Base-by-base conservation (phyloP, 2,329 filamentous ascomycete species). In the Colletotrichum euphorbiae region DNA sequence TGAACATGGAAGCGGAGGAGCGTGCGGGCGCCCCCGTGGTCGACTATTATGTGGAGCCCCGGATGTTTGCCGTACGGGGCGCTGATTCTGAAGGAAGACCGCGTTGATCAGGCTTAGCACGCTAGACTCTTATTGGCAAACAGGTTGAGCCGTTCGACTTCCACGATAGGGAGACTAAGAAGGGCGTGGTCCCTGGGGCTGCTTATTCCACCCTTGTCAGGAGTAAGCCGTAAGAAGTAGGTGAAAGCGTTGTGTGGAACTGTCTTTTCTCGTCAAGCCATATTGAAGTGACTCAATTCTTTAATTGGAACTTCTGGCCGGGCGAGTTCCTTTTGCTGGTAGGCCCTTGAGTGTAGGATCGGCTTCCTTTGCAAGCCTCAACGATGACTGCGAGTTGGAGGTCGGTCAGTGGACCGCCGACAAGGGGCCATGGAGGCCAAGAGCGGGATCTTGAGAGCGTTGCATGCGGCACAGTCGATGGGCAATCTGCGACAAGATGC, bases 381-480 rank as follows among this genome's bases (percentile, higher is more conserved):
- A 52, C 45, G 24, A 13, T 38, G 42, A 42, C 33, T 11, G 24
- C 19, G 45, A 51, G 58, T 61, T 19, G 45, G 50, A 48, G 61
- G 56, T 45, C 36, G 59, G 33, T n/a, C 17, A n/a, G 51, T 54
- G 45, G 38, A 28, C 31, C 31, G n/a, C 40, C 31, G 15, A 55
- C 52, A 33, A 55, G 59, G 61, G 61, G 58, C 45, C 61, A 48
- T 55, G 60, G 65, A n/a, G 61, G 61, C 54, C 65, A 31, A 52
- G 60, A 40, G 17, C 52, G 43, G 28, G 64, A 52, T 19, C 40
- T 31, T 11, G 58, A 21, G 43, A 5, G 19, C 24, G 62, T n/a
- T 57, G 59, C 54, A 68, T 46, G 43, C 33, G 51, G 64, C 59
- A 67, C 52, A 63, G 64, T 36, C 21, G 54, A 52, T 8, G 33